Evolutionary conservation across 2,329 filamentous ascomycete genomes (phyloP).

Genomic region (Alternaria burnsii): DNA sequence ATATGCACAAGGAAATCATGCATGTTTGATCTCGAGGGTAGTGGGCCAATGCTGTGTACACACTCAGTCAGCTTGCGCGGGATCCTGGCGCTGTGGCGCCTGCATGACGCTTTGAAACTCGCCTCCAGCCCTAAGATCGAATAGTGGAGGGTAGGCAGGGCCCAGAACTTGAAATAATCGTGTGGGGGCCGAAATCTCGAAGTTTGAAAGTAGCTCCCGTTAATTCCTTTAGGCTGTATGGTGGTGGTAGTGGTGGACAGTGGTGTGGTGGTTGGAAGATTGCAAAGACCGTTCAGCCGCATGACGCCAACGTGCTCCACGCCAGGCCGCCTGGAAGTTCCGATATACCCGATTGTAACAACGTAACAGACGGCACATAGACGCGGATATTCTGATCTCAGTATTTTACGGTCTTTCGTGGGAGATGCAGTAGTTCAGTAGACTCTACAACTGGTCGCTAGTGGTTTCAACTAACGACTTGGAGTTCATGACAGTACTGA

Average conservation of each 20-base stretch:
- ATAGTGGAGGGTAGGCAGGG: neutral
- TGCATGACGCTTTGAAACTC: neutral
- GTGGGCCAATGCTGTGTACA: neutral
- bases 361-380: neutral
- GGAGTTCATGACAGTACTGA: neutral
- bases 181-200: neutral
- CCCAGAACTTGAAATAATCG: neutral
- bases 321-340: no score
- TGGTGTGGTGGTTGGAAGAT: neutral
- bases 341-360: no score
- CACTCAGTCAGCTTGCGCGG: neutral
- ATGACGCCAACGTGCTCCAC: neutral
- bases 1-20: neutral
- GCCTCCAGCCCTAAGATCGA: neutral
- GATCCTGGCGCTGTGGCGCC: neutral
- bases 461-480: no score
- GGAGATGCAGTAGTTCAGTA: no score
- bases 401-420: no score
- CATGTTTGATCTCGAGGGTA: neutral
- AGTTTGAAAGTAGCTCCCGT: neutral
- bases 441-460: no score
- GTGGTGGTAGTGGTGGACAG: rapidly evolving
- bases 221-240: neutral
- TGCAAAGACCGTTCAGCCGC: neutral
- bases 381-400: no score